These are phyloP conservation scores for Protomyces arabidopsidicola DNA, from an alignment of 1,139 yeast species.

Conservation along the genomic window DNA sequence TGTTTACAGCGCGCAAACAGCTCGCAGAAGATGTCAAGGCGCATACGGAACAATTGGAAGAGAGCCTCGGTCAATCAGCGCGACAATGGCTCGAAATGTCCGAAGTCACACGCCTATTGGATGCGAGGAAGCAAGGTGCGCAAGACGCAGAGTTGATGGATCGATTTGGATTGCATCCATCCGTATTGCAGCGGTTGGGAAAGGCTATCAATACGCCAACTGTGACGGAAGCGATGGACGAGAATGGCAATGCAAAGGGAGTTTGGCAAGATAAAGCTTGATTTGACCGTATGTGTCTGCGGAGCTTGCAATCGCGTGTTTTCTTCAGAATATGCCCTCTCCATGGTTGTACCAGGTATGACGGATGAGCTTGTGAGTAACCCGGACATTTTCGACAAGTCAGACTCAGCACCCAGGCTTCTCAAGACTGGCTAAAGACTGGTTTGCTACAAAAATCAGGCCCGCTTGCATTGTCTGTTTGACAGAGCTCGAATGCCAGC, in stretches of 20 bases:
- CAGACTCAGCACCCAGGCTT: too few species aligned
- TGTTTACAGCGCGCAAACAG: background rate
- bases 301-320: too few species aligned
- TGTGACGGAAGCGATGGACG: conserved; percentile 20
- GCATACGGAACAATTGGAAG: conserved; percentile 1
- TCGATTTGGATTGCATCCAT: conserved; percentile 5
- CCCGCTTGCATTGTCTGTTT: too few species aligned
- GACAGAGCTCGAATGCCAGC: too few species aligned
- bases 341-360: too few species aligned
- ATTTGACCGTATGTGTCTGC: too few species aligned
- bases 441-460: too few species aligned
- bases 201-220: conserved; percentile 18
- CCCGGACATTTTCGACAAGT: too few species aligned
- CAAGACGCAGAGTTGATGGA: background rate
- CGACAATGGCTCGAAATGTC: conserved; percentile 20
- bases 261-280: conserved; percentile 7
- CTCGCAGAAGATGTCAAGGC: background rate
- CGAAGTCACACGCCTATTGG: conserved; percentile 9
- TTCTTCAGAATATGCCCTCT: too few species aligned
- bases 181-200: conserved; percentile 11
- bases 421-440: too few species aligned
- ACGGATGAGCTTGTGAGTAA: too few species aligned
- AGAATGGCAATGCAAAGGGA: conserved; percentile 19
- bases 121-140: conserved; percentile 15
- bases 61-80: background rate